Base-by-base conservation (phyloP, 2,329 filamentous ascomycete species). In the Dothistroma septosporum region DNA sequence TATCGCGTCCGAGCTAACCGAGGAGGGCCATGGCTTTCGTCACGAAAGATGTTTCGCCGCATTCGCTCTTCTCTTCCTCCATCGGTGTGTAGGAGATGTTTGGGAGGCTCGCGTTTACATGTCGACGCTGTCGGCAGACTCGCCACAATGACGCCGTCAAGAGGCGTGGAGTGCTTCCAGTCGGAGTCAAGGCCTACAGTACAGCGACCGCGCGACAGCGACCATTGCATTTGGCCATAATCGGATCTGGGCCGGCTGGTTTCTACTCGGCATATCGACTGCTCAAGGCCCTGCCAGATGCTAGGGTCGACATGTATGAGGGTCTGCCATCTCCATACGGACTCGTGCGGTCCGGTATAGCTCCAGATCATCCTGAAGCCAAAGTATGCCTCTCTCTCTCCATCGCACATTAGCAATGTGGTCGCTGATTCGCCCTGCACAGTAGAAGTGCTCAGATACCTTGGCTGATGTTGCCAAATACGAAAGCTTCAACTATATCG, bases 321-420 rank as follows among this genome's bases (percentile, higher is more conserved):
- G 86, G 91, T 31, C 78, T 97, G 44, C 94, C 94, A 0, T 92
- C 96, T 4, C 94, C 94, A 0, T 99, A 91, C 73, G 94, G 94
- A 0, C 82, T 99, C 58, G 92, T 96, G 54, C 84, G 94, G 58
- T 96, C 94, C 72, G 94, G 94, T 9, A 94, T 99, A 61, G 95
- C 94, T n/a, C 94, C 94, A 5, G 94, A 99, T 74, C 94, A 99
- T 76, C 93, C 94, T 0, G 93, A 99, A 78, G 94, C 99, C 67
- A 99, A 99, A 85, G 91, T 94, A 78, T 62, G 77, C 58, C 50
- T 54, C 60, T 46, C 49, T 14, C 33, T 46, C 49, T 14, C 33
- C 33, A 4, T 28, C 12, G 56, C 24, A 16, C 33, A 56, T 9
- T 21, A 32, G 31, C 32, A 12, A 6, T n/a, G 44, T 44, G 48